phyloP scores from a whole-genome alignment of 2,329 filamentous ascomycete genomes.

The Fusarium coffeatum region DNA sequence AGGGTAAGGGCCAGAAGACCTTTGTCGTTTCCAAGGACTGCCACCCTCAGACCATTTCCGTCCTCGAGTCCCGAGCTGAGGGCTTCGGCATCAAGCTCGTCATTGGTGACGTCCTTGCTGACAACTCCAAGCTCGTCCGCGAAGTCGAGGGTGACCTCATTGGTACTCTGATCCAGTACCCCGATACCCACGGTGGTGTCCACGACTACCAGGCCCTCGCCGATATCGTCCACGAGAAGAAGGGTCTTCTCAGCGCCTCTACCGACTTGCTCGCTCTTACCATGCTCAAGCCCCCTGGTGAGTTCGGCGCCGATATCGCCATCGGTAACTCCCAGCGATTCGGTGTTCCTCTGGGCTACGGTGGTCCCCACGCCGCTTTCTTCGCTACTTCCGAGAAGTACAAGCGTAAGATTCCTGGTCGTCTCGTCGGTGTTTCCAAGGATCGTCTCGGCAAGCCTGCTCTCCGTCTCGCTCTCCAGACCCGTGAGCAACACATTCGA shows the following conservation, averaged over 20 bases:
- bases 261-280: slow-evolving; percentile 92
- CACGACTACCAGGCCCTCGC: slow-evolving; percentile 79
- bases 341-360: slow-evolving; percentile 91
- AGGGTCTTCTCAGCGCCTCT: slow-evolving; percentile 84
- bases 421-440: slow-evolving; percentile 89
- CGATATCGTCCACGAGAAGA: slow-evolving; percentile 80
- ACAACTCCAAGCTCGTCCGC: slow-evolving; percentile 72
- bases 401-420: slow-evolving; percentile 93
- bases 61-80: slow-evolving; percentile 84
- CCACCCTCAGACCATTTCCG: slow-evolving; percentile 88
- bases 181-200: slow-evolving; percentile 87
- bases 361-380: slow-evolving; percentile 94
- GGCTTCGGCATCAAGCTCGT: slow-evolving; percentile 89
- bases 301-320: slow-evolving; percentile 94
- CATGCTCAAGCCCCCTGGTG: slow-evolving; percentile 86
- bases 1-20: slow-evolving; percentile 77
- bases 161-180: slow-evolving; percentile 92
- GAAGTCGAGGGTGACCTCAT: slow-evolving; percentile 83
- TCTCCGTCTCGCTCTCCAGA: slow-evolving; percentile 79
- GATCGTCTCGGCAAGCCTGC: slow-evolving; percentile 79
- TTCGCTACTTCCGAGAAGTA: slow-evolving; percentile 83
- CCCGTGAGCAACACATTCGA: slow-evolving; percentile 94
- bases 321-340: slow-evolving; percentile 93
- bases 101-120: slow-evolving; percentile 77
- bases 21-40: slow-evolving; percentile 85